Evolutionary conservation across 2,329 filamentous ascomycete species (phyloP).

Genomic region (Cladosporium sp.): DNA sequence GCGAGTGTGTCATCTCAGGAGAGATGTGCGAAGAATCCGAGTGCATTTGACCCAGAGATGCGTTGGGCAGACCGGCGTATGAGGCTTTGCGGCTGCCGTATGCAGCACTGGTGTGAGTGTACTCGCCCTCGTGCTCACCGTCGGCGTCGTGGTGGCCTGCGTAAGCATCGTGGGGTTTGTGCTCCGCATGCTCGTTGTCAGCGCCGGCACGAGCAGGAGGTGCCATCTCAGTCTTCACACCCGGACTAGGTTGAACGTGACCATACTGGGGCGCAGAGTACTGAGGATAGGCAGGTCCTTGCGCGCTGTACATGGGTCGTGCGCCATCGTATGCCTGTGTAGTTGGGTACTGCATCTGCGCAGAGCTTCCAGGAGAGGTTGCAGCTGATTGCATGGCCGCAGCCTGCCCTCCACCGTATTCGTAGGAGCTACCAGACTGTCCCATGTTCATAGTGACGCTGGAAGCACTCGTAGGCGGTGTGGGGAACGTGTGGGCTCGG

Average conservation of each 20-base stretch:
- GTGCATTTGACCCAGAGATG: constrained; percentile 62
- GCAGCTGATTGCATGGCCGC: constrained; percentile 62
- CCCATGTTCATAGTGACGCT: constrained; percentile 74
- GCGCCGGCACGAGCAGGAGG: constrained; percentile 65
- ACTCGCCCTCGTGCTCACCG: constrained; percentile 63
- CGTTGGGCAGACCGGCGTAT: constrained; percentile 73
- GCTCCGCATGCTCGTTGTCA: constrained; percentile 62
- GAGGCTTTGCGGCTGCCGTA: constrained; percentile 72
- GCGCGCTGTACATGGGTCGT: constrained; percentile 73
- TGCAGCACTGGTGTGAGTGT: constrained; percentile 73
- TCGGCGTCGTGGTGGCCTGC: constrained; percentile 43
- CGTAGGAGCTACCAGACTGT: constrained; percentile 71
- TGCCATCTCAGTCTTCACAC: constrained; percentile 86
- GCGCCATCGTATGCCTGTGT: constrained; percentile 73
- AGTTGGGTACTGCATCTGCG: constrained; percentile 76
- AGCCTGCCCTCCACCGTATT: constrained; percentile 62
- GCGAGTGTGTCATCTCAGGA: constrained; percentile 80
- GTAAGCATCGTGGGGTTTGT: constrained; percentile 66
- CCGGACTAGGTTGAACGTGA: constrained; percentile 57
- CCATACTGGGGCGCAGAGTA: constrained; percentile 69
- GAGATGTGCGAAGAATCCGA: constrained; percentile 75
- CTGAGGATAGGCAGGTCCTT: constrained; percentile 46
- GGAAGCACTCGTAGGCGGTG: constrained; percentile 88
- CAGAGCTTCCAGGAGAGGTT: constrained; percentile 73
- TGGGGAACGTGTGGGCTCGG: constrained; percentile 88